phyloP scores from a whole-genome alignment of 805 yeast species.

The Candida oleophila region DNA sequence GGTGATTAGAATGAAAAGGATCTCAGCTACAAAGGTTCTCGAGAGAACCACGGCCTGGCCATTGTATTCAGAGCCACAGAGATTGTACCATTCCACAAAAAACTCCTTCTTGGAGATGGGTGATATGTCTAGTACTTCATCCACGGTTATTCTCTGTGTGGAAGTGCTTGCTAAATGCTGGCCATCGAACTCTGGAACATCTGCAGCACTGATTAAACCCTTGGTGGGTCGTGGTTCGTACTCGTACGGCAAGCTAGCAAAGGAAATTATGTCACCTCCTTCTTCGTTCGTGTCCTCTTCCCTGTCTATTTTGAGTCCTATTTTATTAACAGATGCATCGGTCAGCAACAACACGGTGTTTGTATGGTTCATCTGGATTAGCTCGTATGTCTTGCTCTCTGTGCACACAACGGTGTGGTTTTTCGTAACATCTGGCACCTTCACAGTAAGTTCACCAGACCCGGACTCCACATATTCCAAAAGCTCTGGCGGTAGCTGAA shows the following conservation, averaged over 20 bases:
- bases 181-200: constrained; percentile 26
- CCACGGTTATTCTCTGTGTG: constrained; percentile 17
- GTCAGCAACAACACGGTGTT: constrained; percentile 67
- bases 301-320: constrained; percentile 2
- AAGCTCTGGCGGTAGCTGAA: constrained; percentile 54
- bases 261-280: constrained; percentile 21
- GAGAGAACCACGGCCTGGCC: constrained; percentile 39
- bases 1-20: constrained; percentile 25
- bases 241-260: constrained; percentile 28
- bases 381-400: constrained; percentile 52
- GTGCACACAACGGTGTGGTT: constrained; percentile 63
- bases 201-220: constrained; percentile 30
- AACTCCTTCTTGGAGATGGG: constrained; percentile 60
- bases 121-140: constrained; percentile 39
- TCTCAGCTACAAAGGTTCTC: constrained; percentile 22
- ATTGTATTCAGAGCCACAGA: constrained; percentile 56
- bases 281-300: constrained; percentile 1
- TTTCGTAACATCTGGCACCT: constrained; percentile 28
- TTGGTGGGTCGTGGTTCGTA: constrained; percentile 29
- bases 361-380: constrained; percentile 83
- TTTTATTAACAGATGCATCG: constrained; percentile 13
- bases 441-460: constrained; percentile 31
- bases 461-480: constrained; percentile 27
- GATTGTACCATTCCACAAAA: constrained; percentile 45
- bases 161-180: background rate